Base-by-base conservation (phyloP, 1,139 yeast genomes). In the Candida pseudocylindracea region DNA sequence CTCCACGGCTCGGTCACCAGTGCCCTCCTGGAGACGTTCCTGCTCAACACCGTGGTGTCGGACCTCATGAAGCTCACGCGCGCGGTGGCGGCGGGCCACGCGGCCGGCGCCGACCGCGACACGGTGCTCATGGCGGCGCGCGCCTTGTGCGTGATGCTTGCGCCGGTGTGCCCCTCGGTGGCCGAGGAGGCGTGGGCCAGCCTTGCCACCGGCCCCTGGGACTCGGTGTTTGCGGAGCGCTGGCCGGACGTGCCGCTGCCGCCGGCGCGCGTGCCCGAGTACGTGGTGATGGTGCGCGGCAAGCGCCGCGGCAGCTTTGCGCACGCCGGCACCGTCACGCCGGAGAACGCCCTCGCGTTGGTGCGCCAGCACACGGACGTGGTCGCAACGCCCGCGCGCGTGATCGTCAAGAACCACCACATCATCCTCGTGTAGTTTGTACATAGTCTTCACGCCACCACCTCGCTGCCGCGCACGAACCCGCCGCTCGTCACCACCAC, bases 11-110 rank as follows among this genome's bases (percentile, higher is more conserved):
- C 63, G 7, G 60, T 80, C 9, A 63, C 75, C 8, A 57, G 55
- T 3, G 67, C 93, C 0, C 64, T 80, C 35, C 69, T 62, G 27
- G 57, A 54, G 1, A 63, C 67, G 1, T 52, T 76, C 30, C 62
- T 88, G 0, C 57, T 85, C 46, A 88, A 88, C 49, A 85, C 95
- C 0, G 70, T 81, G 6, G 66, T 88, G 26, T 79, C 95, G 0
- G 93, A 81, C 45, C 75, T 72, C 45, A 88, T 83, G 94, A 88
- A 83, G 43, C 51, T 75, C 34, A 75, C 93, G 2, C 73, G 73
- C 41, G 42, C 59, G 1, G 45, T 83, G 8, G 45, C 51, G 2
- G 44, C 49, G 10, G 62, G 66, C 0, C 11, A 10, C 29, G 55
- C 7, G 62, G 35, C 43, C 5, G 36, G 15, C 36, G 29, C 45